Base-by-base conservation (phyloP, 768 basidiomycete species). In the Russula sp. region DNA sequence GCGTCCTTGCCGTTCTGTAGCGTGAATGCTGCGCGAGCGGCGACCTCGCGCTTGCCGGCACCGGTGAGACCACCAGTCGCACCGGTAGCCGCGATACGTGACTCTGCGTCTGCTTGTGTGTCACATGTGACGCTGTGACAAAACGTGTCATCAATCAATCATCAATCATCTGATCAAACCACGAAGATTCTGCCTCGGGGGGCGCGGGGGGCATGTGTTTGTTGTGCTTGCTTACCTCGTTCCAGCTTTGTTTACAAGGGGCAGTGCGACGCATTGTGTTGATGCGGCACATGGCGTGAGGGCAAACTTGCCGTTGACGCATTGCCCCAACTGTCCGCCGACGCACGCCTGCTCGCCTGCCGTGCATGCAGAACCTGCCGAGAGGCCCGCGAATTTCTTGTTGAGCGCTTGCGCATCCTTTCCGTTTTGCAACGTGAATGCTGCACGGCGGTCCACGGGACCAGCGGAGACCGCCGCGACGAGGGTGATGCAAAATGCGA, bases 341-440 rank as follows among this genome's bases (percentile, higher is more conserved):
- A 68, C 49, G 61, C 62, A 65, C 22, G 61, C 59, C 20, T 60
- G 32, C 58, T 69, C 66, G 70, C 76, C 78, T 67, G 47, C 70
- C 66, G 43, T 77, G 68, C 64, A 77, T 46, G 67, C 65, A 67
- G 59, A 75, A 70, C 52, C 73, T 6, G 65, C n/a, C 10, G 64
- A 53, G 16, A 70, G 55, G 5, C 56, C 47, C 22, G 51, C n/a
- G 64, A 70, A 70, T 35, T 68, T 49, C 5, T 2, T 20, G 55
- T 71, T 71, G 29, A 70, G 65, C 10, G 64, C 63, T 49, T 71
- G 66, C 20, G 70, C 70, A 5, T 68, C 69, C n/a, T 56, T 41
- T 10, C 68, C 70, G 32, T 71, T 71, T 29, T 52, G 41, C 34
- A 55, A 43, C 47, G 59, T 55, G 61, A 69, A 64, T 20, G 68